Evolutionary conservation across 352 stramenopile species (phyloP).

Genomic region (Globisporangium alternatum): DNA sequence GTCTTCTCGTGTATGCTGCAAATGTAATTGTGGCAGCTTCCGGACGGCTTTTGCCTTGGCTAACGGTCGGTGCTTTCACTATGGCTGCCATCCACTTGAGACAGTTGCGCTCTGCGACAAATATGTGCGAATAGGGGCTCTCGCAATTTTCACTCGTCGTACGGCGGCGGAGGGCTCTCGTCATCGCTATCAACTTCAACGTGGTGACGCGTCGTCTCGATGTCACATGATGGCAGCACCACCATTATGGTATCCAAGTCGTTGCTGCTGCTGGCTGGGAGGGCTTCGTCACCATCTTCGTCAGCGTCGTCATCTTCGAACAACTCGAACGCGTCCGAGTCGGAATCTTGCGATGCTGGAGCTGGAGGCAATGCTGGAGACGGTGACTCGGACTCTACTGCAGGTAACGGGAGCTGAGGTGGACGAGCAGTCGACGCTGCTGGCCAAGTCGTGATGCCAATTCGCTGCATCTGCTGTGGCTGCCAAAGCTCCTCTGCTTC

Average conservation of each 20-base stretch:
- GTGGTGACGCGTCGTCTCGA: background rate
- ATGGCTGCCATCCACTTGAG: background rate
- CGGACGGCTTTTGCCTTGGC: too few species aligned
- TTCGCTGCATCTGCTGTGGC: background rate
- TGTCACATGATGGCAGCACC: background rate
- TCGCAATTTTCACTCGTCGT: background rate
- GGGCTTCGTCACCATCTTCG: background rate
- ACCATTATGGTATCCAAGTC: background rate
- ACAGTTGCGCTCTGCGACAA: constrained; percentile 9
- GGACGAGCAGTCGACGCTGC: background rate
- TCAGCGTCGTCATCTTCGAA: constrained; percentile 9
- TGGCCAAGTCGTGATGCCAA: background rate
- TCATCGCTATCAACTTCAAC: constrained; percentile 5
- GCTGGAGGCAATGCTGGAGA: background rate
- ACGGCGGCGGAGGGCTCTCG: background rate
- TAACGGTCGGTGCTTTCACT: background rate
- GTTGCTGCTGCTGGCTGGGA: background rate
- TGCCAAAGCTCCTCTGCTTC: background rate
- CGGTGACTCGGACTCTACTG: background rate
- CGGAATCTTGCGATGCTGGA: background rate
- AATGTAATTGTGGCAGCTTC: background rate
- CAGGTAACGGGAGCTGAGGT: background rate
- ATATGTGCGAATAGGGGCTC: constrained; percentile 1
- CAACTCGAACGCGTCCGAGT: constrained; percentile 9
- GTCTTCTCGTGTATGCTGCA: background rate